Evolutionary conservation across 345 rosid genomes (phyloP).

Genomic region (Conringia planisiliqua): DNA sequence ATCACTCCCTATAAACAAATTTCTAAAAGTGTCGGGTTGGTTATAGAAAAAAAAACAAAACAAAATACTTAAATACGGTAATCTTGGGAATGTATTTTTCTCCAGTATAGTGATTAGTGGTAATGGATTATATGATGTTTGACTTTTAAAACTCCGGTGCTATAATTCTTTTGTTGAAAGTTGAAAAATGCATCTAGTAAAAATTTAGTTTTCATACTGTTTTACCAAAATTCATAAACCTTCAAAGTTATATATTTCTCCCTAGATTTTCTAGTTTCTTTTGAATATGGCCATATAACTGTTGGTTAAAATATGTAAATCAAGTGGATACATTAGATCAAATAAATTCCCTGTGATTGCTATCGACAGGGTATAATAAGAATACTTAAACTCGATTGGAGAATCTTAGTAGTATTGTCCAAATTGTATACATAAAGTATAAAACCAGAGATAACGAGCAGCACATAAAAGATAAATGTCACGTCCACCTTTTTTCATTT

Average conservation of each 20-base stretch:
- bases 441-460: conserved; percentile 1
- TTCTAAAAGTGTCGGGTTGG: background rate
- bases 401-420: conserved; percentile 5
- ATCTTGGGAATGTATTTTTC: background rate
- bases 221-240: background rate
- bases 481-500: conserved; percentile 17
- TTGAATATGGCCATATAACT: background rate
- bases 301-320: background rate
- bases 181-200: background rate
- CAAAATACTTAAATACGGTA: background rate
- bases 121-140: background rate
- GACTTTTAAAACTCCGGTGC: background rate
- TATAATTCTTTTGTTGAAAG: background rate
- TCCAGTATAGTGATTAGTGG: background rate
- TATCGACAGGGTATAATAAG: background rate
- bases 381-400: background rate
- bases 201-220: background rate
- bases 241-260: background rate
- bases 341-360: background rate
- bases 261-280: background rate
- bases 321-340: background rate
- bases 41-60: background rate
- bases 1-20: background rate
- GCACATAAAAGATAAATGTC: conserved; percentile 19
- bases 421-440: conserved; percentile 10